phyloP scores from a whole-genome alignment of 192 early-diverging fungal genomes.

The Jimgerdemannia lactiflua region DNA sequence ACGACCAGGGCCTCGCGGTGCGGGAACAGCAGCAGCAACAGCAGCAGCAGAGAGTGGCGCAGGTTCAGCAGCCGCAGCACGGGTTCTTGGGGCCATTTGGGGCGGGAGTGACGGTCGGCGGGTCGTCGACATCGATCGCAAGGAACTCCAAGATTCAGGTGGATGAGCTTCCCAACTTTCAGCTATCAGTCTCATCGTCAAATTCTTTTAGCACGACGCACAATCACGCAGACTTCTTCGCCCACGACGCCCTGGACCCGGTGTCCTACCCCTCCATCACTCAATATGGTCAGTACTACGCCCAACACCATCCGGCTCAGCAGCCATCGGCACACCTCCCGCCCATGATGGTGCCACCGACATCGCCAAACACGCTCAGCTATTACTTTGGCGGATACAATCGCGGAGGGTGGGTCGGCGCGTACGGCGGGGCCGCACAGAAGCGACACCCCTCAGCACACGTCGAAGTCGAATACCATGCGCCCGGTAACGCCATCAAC shows the following conservation, averaged over 20 bases:
- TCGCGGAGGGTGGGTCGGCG: conserved; percentile 31
- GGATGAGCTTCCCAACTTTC: not conserved
- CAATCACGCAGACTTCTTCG: not conserved
- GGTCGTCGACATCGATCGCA: not conserved
- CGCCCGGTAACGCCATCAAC: not conserved
- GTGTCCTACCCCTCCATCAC: conserved; percentile 1
- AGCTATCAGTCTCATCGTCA: not conserved
- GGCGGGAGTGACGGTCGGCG: conserved; percentile 1
- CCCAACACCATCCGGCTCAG: conserved; percentile 42
- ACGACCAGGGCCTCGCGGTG: not conserved
- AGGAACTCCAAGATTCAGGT: not conserved
- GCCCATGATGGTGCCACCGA: conserved; percentile 53
- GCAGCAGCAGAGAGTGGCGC: conserved; percentile 37
- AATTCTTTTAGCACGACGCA: not conserved
- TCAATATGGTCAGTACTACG: conserved; percentile 3
- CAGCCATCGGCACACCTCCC: conserved; percentile 33
- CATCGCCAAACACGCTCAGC: conserved; percentile 43
- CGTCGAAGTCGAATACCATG: conserved; percentile 16
- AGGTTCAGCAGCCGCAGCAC: conserved; percentile 35
- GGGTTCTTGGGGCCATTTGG: too few species aligned
- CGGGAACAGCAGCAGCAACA: conserved; percentile 45
- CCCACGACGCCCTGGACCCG: not conserved
- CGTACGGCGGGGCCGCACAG: conserved; percentile 24
- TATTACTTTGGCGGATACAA: conserved; percentile 45
- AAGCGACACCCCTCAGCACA: conserved; percentile 17